phyloP scores from a whole-genome alignment of 306 rosid genomes.

The Dalbergia cultrata region DNA sequence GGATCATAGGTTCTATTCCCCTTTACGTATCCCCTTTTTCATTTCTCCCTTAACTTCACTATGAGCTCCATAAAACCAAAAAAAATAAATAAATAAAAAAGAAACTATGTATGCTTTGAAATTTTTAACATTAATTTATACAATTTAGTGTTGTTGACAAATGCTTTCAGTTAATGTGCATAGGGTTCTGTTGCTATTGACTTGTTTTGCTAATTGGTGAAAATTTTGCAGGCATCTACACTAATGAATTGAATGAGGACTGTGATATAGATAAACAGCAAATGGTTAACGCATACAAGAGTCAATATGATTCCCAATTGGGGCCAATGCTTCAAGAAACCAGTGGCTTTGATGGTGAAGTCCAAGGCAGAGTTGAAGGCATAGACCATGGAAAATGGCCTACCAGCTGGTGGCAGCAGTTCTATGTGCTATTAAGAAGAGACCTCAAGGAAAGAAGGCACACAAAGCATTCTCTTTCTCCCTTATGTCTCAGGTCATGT shows the following conservation, averaged over 20 bases:
- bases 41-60: no score
- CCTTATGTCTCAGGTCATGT: conserved; percentile 59
- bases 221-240: conserved; percentile 55
- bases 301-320: conserved; percentile 42
- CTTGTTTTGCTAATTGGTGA: not conserved
- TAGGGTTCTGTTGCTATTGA: not conserved
- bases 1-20: no score
- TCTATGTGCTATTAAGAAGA: conserved; percentile 66
- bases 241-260: conserved; percentile 53
- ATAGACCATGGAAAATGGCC: conserved; percentile 61
- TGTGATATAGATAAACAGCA: conserved; percentile 49
- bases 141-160: not conserved
- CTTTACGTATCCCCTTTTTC: no score
- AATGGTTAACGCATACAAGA: conserved; percentile 52
- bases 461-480: conserved; percentile 65
- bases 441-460: conserved; percentile 70
- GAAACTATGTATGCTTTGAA: not conserved
- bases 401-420: conserved; percentile 77
- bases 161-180: not conserved
- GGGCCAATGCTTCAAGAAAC: conserved; percentile 46
- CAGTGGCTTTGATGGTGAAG: not conserved
- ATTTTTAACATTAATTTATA: not conserved
- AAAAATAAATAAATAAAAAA: no score
- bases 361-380: conserved; percentile 45
- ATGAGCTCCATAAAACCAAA: no score